A percentile compares a stretch with the other conserved stretches of the same genome.
Conservation (phyloP, 257 asterid species). For the Solanum bulbocastanum region DNA sequence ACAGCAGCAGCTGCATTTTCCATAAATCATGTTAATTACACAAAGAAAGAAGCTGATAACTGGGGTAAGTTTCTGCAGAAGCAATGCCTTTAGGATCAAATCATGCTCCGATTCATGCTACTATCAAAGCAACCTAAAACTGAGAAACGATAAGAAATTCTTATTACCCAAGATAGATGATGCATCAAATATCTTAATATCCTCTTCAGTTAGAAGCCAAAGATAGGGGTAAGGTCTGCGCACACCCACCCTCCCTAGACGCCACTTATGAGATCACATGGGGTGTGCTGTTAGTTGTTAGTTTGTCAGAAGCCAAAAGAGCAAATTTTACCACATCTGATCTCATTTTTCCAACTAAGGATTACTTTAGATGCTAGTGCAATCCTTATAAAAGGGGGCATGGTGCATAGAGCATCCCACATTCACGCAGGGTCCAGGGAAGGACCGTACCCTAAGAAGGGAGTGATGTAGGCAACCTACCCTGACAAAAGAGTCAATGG, state of each 20-base stretch:
- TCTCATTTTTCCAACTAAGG: not conserved
- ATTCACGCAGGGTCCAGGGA: not conserved
- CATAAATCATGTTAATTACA: not conserved
- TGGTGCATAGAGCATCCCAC: not conserved
- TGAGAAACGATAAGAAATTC: not conserved
- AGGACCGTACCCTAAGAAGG: not conserved
- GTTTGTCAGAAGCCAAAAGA: not conserved
- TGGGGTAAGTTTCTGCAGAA: not conserved
- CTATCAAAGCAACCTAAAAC: not conserved
- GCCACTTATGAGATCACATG: not conserved
- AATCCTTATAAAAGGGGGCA: not conserved
- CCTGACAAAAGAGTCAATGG: not conserved
- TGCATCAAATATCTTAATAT: not conserved
- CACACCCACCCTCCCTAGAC: not conserved
- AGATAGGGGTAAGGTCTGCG: not conserved
- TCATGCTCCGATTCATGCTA: not conserved
- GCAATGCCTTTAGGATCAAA: not conserved
- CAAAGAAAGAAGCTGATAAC: not conserved
- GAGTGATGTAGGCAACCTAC: not conserved
- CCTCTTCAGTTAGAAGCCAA: not conserved
- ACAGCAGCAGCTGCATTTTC: constrained; percentile 52
- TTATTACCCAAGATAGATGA: not conserved
- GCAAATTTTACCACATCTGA: not conserved
- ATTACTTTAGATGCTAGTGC: not conserved
- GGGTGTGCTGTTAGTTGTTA: not conserved